Evolutionary conservation across 2,329 filamentous ascomycete species (phyloP).

Genomic region (Teratosphaeriaceae sp.): DNA sequence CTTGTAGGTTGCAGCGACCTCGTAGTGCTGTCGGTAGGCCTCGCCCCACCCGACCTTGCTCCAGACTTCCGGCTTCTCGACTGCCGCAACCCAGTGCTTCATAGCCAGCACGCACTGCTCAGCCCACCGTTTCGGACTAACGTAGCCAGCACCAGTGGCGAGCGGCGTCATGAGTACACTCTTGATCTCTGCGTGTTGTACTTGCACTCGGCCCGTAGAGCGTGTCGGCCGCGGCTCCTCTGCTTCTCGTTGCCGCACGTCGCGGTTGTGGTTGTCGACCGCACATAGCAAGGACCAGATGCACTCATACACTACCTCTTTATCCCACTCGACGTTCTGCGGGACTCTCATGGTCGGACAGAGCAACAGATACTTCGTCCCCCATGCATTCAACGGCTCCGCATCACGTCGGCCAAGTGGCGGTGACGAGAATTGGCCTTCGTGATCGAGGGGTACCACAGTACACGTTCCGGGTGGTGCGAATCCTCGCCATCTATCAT

Average conservation of each 20-base stretch:
- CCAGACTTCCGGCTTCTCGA: background rate
- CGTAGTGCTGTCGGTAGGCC: background rate
- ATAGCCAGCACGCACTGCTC: slow-evolving; percentile 2
- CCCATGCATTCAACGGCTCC: background rate
- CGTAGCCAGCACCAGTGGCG: background rate
- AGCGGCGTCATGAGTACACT: slow-evolving; percentile 2
- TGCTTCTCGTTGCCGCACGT: background rate
- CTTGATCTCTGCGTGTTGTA: too few species aligned
- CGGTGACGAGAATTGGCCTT: background rate
- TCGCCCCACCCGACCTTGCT: background rate
- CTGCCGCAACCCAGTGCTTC: background rate
- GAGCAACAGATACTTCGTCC: background rate
- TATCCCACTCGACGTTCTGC: background rate
- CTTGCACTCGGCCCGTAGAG: too few species aligned
- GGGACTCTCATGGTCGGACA: slow-evolving; percentile 1
- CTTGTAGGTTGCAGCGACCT: background rate
- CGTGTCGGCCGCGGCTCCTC: too few species aligned
- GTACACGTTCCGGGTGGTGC: slow-evolving; percentile 1
- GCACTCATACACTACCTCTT: slow-evolving; percentile 1
- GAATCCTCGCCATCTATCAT: background rate
- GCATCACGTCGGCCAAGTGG: background rate
- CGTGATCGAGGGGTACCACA: slow-evolving; percentile 1
- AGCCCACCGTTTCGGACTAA: background rate
- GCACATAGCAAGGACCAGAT: slow-evolving; percentile 1
- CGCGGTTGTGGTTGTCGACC: background rate